phyloP scores from a whole-genome alignment of 1,139 yeast genomes.

The Geotrichum aggregatum region DNA sequence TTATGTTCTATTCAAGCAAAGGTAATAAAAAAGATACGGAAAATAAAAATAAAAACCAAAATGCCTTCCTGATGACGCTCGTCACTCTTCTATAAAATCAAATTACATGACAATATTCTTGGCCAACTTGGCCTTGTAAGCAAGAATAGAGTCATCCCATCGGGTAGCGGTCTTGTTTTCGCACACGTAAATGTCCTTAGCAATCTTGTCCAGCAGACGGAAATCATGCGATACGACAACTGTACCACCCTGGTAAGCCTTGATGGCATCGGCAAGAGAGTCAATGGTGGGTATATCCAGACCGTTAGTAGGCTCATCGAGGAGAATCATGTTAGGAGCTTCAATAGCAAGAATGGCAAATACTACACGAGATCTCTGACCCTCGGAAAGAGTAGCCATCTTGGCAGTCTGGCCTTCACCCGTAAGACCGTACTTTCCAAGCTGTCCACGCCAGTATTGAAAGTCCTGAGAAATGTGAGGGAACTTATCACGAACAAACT shows the following conservation, averaged over 20 bases:
- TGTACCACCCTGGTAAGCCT: slow-evolving; percentile 94
- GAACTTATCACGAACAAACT: slow-evolving; percentile 93
- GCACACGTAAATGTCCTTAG: slow-evolving; percentile 93
- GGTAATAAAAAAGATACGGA: not conserved
- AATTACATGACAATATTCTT: slow-evolving; percentile 52
- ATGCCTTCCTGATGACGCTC: not conserved
- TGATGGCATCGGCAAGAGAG: slow-evolving; percentile 93
- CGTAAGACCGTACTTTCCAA: slow-evolving; percentile 96
- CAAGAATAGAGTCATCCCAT: slow-evolving; percentile 91
- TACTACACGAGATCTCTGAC: slow-evolving; percentile 98
- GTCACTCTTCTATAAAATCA: slow-evolving; percentile 10
- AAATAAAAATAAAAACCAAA: slow-evolving; percentile 4
- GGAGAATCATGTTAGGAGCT: slow-evolving; percentile 85
- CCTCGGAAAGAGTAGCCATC: slow-evolving; percentile 98
- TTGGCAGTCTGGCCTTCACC: slow-evolving; percentile 98
- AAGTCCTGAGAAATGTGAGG: slow-evolving; percentile 87
- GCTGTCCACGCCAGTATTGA: slow-evolving; percentile 98
- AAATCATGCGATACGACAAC: slow-evolving; percentile 98
- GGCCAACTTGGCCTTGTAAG: slow-evolving; percentile 91
- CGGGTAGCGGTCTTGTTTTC: slow-evolving; percentile 91
- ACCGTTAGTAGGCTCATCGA: slow-evolving; percentile 99
- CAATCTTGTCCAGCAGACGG: slow-evolving; percentile 95
- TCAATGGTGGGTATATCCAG: slow-evolving; percentile 97
- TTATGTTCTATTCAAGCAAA: not conserved
- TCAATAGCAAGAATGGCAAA: slow-evolving; percentile 94